Evolutionary conservation across 1,139 yeast species (phyloP), one percentile per base, ranked within the genome.

Genomic region (Geotrichum bryndzae): DNA sequence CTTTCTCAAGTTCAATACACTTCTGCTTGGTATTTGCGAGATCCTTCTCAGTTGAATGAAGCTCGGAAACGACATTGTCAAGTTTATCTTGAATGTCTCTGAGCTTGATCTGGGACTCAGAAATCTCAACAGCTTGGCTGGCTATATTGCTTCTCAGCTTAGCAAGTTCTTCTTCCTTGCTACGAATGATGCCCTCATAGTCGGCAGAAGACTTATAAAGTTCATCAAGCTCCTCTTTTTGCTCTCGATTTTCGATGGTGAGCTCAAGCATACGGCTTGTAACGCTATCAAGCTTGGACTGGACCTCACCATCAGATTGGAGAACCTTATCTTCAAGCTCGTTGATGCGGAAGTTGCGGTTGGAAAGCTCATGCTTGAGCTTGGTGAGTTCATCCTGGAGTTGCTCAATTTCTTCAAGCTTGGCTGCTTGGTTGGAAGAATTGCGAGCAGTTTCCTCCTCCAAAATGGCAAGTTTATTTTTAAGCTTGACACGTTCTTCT

Each of bases 211-310:
- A 76, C 31, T 71, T 71, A 59, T 77, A 77, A 15, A 78, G 68
- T 2, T 72, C 67, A 57, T 74, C 69, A 54, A 81, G 64, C 71
- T 80, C 75, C 25, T 55, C 58, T 29, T 38, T 27, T 74, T 15
- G 76, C 23, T 73, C 77, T 25, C 75, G 74, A 68, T 85, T 86
- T 67, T 84, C 88, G 70, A 56, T 72, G 11, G 81, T 75, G 51
- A 85, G 74, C 13, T 79, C 77, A 63, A 79, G 77, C 56, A 82
- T 70, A 57, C 80, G 78, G 61, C 77, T 70, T 65, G 70, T 77
- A 35, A 76, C 66, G 10, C 73, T 68, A 6, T 70, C 67, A 13
- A 60, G 48, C 6, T 61, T 54, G 1, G 57, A 31, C 2, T 62
- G 79, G 18, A 81, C 68, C 53, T 75, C 77, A 22, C 68, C 67